These are phyloP conservation scores for Tirmania nivea DNA, from an alignment of 495 filamentous ascomycete genomes.

Conservation along the genomic window DNA sequence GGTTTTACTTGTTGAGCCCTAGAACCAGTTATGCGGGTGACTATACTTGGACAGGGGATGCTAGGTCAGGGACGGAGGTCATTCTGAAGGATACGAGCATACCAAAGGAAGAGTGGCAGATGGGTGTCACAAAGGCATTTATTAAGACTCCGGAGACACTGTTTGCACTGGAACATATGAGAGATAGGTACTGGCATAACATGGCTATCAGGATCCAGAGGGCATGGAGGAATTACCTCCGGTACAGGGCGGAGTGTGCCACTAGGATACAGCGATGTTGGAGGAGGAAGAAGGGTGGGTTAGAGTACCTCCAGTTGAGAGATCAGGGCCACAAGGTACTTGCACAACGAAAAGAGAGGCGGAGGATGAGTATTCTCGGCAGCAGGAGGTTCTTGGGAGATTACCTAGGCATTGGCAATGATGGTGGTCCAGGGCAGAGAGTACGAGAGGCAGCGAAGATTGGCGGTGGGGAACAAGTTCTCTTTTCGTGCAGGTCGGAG, in stretches of 20 bases:
- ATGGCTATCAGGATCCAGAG: conserved; percentile 97
- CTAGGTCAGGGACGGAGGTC: conserved; percentile 68
- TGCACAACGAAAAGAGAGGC: conserved; percentile 66
- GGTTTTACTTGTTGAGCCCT: conserved; percentile 87
- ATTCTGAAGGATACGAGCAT: conserved; percentile 94
- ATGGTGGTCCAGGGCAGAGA: conserved; percentile 58
- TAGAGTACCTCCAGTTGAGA: conserved; percentile 66
- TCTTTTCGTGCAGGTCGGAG: conserved; percentile 84
- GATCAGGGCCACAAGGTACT: conserved; percentile 79
- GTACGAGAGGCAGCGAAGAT: conserved; percentile 48
- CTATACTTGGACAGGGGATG: conserved; percentile 83
- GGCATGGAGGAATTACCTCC: conserved; percentile 87
- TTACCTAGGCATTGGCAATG: conserved; percentile 71
- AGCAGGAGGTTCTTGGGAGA: conserved; percentile 86
- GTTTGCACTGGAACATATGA: conserved; percentile 93
- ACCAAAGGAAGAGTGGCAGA: conserved; percentile 83
- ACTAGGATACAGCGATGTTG: conserved; percentile 88
- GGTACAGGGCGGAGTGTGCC: conserved; percentile 79
- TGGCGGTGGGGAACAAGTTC: conserved; percentile 40
- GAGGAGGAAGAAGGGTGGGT: conserved; percentile 70
- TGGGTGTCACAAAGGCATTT: conserved; percentile 92
- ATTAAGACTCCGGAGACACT: conserved; percentile 97
- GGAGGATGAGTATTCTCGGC: conserved; percentile 73
- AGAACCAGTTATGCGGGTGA: conserved; percentile 91
- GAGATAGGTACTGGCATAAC: conserved; percentile 95